These are phyloP conservation scores for Ceratobasidium sp. DNA, from an alignment of 1,284 basidiomycete species.

Conservation along the genomic window DNA sequence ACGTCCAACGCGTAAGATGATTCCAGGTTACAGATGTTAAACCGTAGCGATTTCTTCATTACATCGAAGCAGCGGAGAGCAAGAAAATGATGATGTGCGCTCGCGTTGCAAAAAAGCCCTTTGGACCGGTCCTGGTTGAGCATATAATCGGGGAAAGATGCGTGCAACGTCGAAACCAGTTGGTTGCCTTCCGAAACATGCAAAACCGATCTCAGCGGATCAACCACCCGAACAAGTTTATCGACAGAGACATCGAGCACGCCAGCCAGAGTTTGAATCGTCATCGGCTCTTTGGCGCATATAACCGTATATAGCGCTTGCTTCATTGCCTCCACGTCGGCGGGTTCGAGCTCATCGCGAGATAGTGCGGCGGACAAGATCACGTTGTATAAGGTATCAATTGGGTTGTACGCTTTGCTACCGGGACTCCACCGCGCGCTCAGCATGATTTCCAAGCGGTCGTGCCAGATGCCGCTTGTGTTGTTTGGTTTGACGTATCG, in stretches of 20 bases:
- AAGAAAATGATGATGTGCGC: background rate
- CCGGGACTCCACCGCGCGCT: background rate
- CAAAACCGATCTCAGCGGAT: constrained; percentile 12
- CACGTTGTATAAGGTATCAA: constrained; percentile 1
- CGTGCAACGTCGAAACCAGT: constrained; percentile 21
- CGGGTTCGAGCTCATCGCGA: background rate
- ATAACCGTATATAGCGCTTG: background rate
- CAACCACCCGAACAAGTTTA: background rate
- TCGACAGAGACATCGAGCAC: background rate
- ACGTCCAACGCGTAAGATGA: background rate
- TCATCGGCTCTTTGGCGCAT: constrained; percentile 14
- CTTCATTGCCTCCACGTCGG: background rate
- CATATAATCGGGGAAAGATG: constrained; percentile 30
- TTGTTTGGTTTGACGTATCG: constrained; percentile 10
- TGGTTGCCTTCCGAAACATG: constrained; percentile 1
- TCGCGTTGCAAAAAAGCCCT: background rate
- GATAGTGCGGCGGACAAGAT: background rate
- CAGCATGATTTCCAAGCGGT: background rate
- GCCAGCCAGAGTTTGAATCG: background rate
- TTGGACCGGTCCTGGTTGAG: constrained; percentile 1
- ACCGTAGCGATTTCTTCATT: constrained; percentile 4
- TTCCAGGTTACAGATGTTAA: constrained; percentile 16
- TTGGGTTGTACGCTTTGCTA: background rate
- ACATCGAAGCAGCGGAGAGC: background rate
- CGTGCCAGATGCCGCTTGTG: background rate